These are phyloP conservation scores for Populus ilicifolia DNA, from an alignment of 345 rosid genomes.

Conservation along the genomic window DNA sequence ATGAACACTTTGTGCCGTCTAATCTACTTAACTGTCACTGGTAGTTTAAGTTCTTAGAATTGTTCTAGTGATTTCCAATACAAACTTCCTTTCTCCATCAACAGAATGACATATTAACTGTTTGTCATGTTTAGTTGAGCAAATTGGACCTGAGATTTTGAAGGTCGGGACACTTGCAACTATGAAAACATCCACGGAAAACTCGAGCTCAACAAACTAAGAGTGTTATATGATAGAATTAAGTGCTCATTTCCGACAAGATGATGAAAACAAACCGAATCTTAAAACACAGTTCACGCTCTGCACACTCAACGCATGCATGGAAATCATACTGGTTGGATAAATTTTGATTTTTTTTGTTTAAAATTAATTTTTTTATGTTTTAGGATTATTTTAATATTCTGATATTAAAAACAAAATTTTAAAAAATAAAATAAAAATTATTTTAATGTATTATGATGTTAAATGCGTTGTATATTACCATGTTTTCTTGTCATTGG, in stretches of 20 bases:
- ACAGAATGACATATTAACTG: neutral
- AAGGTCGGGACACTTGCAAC: neutral
- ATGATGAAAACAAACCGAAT: neutral
- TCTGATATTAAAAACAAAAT: rapidly evolving
- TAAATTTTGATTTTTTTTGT: too few species aligned
- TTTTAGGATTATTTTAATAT: too few species aligned
- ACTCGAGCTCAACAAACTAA: neutral
- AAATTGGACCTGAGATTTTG: neutral
- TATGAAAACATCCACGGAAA: neutral
- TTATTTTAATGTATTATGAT: too few species aligned
- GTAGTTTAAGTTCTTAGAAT: neutral
- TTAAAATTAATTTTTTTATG: too few species aligned
- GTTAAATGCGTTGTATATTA: too few species aligned
- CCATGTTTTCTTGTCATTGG: too few species aligned
- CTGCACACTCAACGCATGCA: neutral
- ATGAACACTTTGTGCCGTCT: neutral
- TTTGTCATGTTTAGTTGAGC: neutral
- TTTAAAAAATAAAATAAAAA: too few species aligned
- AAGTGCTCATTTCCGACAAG: neutral
- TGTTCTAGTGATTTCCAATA: neutral
- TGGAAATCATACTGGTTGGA: neutral
- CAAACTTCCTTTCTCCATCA: neutral
- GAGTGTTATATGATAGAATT: neutral
- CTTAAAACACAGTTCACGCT: neutral
- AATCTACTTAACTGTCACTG: neutral